Conservation (phyloP, 208 protist genomes). For the Willaertia magna region DNA sequence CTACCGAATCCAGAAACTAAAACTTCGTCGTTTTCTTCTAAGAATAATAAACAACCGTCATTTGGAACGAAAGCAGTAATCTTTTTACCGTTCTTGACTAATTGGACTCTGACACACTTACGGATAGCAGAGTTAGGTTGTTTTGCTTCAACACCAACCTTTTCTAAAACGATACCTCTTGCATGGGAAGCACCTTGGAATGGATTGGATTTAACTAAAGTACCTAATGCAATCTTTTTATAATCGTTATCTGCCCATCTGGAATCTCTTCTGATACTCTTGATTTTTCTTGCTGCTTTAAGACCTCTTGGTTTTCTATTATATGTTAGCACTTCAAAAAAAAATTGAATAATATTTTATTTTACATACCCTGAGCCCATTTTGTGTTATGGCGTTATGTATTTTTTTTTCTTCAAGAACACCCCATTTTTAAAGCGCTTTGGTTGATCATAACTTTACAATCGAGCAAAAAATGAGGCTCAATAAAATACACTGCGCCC, state of each 20-base stretch:
- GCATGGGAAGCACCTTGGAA: constrained; percentile 95
- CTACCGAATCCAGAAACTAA: constrained; percentile 97
- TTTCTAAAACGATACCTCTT: constrained; percentile 98
- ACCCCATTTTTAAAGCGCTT: too few relatives aligned
- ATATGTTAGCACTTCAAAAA: too few relatives aligned
- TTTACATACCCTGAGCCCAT: background rate
- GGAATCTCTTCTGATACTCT: constrained; percentile 68
- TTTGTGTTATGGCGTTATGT: too few relatives aligned
- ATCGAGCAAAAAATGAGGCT: too few relatives aligned
- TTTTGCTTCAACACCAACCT: constrained; percentile 98
- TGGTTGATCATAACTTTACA: too few relatives aligned
- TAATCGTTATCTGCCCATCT: constrained; percentile 94
- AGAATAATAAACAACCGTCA: constrained; percentile 97
- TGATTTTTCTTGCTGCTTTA: constrained; percentile 90
- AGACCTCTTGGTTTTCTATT: constrained; percentile 93
- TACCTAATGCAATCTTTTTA: constrained; percentile 91
- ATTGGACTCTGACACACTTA: constrained; percentile 99
- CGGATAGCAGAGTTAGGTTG: constrained; percentile 99
- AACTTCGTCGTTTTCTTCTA: constrained; percentile 99
- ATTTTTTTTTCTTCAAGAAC: too few relatives aligned
- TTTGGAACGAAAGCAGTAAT: constrained; percentile 98
- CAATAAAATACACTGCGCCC: too few relatives aligned
- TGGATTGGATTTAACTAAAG: constrained; percentile 88
- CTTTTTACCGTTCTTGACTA: constrained; percentile 99
- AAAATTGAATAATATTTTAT: too few relatives aligned